Evolutionary conservation across 176 grass and related monocot genomes (phyloP).

Genomic region (Carex kokanica): DNA sequence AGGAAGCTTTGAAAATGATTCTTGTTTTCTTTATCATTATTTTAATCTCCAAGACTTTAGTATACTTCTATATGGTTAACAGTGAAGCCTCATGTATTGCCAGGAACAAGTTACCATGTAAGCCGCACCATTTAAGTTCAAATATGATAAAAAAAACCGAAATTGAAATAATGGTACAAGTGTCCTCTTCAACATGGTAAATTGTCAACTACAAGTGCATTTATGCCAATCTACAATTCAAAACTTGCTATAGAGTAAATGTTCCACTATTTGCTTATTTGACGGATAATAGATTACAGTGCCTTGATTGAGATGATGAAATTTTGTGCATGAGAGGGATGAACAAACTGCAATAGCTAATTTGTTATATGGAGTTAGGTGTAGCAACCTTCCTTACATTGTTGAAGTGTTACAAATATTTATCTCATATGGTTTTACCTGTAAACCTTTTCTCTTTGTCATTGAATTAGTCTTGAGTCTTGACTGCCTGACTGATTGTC

Average conservation of each 20-base stretch:
- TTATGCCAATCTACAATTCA: not conserved
- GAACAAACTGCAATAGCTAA: slow-evolving; percentile 5
- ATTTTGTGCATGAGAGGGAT: not conserved
- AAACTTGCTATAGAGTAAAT: not conserved
- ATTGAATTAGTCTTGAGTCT: not conserved
- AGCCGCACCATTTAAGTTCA: not conserved
- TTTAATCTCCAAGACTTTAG: not conserved
- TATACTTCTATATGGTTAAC: not conserved
- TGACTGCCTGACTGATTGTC: not conserved
- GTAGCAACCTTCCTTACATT: not conserved
- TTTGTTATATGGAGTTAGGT: not conserved
- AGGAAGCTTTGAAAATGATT: not conserved
- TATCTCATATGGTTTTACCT: not conserved
- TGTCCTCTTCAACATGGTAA: not conserved
- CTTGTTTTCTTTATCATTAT: not conserved
- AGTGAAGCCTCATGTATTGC: not conserved
- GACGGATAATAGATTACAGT: not conserved
- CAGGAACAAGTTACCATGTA: not conserved
- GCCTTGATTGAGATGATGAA: not conserved
- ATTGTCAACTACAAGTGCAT: not conserved
- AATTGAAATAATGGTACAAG: not conserved
- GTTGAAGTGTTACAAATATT: not conserved
- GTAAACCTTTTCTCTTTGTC: not conserved
- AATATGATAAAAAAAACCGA: not conserved
- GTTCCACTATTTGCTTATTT: not conserved